Percentiles rank a stretch among this genome's conserved stretches.
These are phyloP conservation scores for Cyclospora cayetanensis DNA, from an alignment of 169 alveolate species.

Conservation along the genomic window DNA sequence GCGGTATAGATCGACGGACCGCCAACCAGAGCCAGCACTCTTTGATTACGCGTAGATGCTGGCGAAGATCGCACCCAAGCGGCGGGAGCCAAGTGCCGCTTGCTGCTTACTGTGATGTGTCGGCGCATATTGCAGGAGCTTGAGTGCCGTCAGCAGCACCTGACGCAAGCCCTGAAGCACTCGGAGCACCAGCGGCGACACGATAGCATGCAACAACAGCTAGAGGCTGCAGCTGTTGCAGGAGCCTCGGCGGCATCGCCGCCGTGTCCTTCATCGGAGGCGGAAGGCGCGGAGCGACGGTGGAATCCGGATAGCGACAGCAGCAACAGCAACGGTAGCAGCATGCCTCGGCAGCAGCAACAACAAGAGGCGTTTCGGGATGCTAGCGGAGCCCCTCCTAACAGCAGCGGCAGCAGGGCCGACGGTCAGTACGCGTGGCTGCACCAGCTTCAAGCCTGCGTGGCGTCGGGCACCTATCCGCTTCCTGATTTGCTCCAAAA, in stretches of 20 bases:
- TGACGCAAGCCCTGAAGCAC: conserved; percentile 63
- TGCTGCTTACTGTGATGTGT: not conserved
- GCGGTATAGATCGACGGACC: too few species aligned
- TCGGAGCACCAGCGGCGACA: conserved; percentile 36
- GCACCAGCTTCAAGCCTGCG: conserved; percentile 53
- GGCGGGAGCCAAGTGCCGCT: too few species aligned
- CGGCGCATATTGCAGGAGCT: conserved; percentile 18
- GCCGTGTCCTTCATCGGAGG: not conserved
- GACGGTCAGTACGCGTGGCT: conserved; percentile 63
- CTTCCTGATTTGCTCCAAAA: conserved; percentile 56
- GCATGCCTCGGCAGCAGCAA: too few species aligned
- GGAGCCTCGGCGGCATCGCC: too few species aligned
- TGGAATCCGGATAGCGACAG: conserved; percentile 28
- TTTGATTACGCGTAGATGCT: too few species aligned
- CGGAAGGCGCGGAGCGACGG: not conserved
- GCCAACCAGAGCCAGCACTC: too few species aligned
- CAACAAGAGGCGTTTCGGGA: conserved; percentile 39
- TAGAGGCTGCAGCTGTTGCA: conserved; percentile 42
- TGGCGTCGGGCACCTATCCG: conserved; percentile 47
- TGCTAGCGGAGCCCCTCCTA: conserved; percentile 26
- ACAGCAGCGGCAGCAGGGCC: conserved; percentile 63
- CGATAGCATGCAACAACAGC: conserved; percentile 49
- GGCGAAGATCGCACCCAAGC: too few species aligned
- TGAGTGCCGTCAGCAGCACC: conserved; percentile 62
- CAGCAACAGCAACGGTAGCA: conserved; percentile 26